These are phyloP conservation scores for Cladorrhinum sp. DNA, from an alignment of 2,329 filamentous ascomycete species.

Conservation along the genomic window DNA sequence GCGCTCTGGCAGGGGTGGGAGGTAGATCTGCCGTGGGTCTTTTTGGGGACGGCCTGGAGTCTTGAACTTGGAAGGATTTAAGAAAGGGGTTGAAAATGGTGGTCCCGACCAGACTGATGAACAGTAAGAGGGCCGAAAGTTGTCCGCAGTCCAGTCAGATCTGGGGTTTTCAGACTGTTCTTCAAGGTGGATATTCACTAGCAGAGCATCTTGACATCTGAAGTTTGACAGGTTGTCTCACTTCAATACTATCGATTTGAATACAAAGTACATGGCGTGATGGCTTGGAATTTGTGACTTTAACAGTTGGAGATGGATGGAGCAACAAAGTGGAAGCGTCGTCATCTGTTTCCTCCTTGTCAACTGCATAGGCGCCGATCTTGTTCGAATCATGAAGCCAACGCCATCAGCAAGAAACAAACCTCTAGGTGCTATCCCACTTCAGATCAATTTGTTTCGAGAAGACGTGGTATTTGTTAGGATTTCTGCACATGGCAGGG, in stretches of 20 bases:
- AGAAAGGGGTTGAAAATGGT: background rate
- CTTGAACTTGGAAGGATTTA: background rate
- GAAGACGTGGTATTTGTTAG: background rate
- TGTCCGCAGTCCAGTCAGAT: background rate
- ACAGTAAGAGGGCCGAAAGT: background rate
- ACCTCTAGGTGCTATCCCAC: background rate
- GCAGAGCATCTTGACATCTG: too few relatives aligned
- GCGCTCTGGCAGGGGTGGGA: background rate
- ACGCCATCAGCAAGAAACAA: background rate
- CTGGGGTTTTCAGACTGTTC: too few relatives aligned
- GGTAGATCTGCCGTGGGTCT: background rate
- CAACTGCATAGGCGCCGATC: background rate
- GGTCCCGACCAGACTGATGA: background rate
- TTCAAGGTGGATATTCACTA: too few relatives aligned
- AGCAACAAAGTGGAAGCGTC: background rate
- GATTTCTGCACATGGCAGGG: conserved; percentile 2
- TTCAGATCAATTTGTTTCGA: too few relatives aligned
- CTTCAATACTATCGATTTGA: too few relatives aligned
- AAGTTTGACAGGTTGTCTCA: too few relatives aligned
- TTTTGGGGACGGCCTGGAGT: background rate
- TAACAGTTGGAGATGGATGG: background rate
- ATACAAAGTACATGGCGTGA: background rate
- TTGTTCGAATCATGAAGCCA: background rate
- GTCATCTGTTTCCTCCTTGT: background rate
- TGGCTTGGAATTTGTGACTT: background rate